phyloP scores from a whole-genome alignment of 495 filamentous ascomycete species.

The Xylaria telfairii region DNA sequence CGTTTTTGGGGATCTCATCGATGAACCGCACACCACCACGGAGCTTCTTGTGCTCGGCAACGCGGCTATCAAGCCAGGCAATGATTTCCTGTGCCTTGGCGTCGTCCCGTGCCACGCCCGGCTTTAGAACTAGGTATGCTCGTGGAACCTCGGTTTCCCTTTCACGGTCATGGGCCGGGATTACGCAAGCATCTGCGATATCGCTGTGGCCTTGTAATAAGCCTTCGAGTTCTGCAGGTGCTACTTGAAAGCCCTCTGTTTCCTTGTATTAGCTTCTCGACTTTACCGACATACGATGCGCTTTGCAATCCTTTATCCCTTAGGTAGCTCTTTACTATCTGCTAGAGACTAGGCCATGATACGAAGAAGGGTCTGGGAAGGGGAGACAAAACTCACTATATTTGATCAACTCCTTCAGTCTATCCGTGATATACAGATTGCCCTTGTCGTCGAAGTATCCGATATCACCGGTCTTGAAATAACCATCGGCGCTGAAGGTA shows the following conservation, averaged over 20 bases:
- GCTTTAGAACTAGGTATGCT: conserved; percentile 76
- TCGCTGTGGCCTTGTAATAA: conserved; percentile 71
- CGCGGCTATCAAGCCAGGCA: conserved; percentile 62
- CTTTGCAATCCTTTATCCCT: neutral
- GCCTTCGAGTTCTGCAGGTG: conserved; percentile 88
- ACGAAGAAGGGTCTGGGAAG: neutral
- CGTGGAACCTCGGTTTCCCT: conserved; percentile 82
- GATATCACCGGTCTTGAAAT: conserved; percentile 84
- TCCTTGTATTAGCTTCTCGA: conserved; percentile 1
- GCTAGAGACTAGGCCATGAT: neutral
- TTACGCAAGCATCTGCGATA: conserved; percentile 85
- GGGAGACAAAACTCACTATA: conserved; percentile 57
- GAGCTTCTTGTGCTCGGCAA: conserved; percentile 68
- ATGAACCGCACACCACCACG: conserved; percentile 84
- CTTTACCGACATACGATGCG: neutral
- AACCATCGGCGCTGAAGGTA: conserved; percentile 73
- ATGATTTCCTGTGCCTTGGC: conserved; percentile 67
- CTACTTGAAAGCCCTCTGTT: conserved; percentile 80
- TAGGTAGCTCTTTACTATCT: neutral
- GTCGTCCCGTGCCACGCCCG: conserved; percentile 53
- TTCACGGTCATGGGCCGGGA: conserved; percentile 73
- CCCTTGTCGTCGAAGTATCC: conserved; percentile 64
- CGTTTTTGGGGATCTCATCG: conserved; percentile 83
- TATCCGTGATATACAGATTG: conserved; percentile 70
- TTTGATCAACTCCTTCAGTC: conserved; percentile 92